Conservation (phyloP, 2,329 filamentous ascomycete genomes). For the Cytospora piceicola region DNA sequence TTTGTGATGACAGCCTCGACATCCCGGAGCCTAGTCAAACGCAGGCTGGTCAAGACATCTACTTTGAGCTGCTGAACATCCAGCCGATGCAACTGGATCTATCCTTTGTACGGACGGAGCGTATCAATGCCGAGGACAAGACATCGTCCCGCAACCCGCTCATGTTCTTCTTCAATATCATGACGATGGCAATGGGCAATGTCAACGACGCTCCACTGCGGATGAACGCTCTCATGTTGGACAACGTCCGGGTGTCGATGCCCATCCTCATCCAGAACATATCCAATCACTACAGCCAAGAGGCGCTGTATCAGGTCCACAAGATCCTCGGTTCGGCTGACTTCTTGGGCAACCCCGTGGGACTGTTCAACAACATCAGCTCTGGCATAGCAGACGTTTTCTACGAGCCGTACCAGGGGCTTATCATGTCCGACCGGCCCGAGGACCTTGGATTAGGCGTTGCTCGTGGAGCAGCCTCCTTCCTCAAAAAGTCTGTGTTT, state of each 20-base stretch:
- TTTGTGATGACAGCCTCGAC: conserved; percentile 88
- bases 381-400: conserved; percentile 98
- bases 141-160: conserved; percentile 88
- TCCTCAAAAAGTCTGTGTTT: conserved; percentile 98
- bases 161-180: conserved; percentile 98
- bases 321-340: conserved; percentile 96
- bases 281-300: conserved; percentile 93
- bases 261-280: conserved; percentile 83
- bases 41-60: conserved; percentile 88
- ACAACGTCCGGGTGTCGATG: conserved; percentile 91
- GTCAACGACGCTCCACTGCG: conserved; percentile 96
- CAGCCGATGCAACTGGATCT: conserved; percentile 98
- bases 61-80: conserved; percentile 95
- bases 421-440: conserved; percentile 93
- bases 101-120: conserved; percentile 95
- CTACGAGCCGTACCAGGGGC: conserved; percentile 95
- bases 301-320: conserved; percentile 93
- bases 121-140: conserved; percentile 94
- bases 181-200: conserved; percentile 99
- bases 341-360: conserved; percentile 96
- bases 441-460: conserved; percentile 95
- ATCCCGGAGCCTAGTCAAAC: conserved; percentile 90
- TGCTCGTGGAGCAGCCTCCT: conserved; percentile 93
- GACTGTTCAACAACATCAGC: conserved; percentile 96
- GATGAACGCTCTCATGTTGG: conserved; percentile 89